A percentile compares a stretch with the other conserved stretches of the same genome.
phyloP scores from a whole-genome alignment of 2,329 filamentous ascomycete genomes.

The Claviceps paspali region DNA sequence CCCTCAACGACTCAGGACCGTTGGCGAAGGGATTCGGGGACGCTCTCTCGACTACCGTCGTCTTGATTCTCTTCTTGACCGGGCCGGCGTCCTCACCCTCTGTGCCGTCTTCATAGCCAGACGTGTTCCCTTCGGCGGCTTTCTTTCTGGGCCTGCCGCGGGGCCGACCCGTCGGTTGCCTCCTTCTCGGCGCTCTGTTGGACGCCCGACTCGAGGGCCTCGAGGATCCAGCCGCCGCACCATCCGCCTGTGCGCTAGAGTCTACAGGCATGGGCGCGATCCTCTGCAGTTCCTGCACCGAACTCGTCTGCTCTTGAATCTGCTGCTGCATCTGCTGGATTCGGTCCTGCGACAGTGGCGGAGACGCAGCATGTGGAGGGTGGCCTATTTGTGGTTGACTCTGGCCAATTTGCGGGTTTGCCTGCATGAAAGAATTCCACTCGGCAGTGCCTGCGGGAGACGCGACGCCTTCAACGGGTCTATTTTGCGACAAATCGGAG shows the following conservation, averaged over 20 bases:
- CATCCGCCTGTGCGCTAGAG: constrained; percentile 7
- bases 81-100: constrained; percentile 39
- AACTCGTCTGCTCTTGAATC: neutral
- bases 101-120: constrained; percentile 54
- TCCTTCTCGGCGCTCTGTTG: constrained; percentile 23
- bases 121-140: constrained; percentile 49
- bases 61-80: constrained; percentile 59
- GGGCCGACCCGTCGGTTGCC: constrained; percentile 36
- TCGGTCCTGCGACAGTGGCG: constrained; percentile 20
- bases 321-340: neutral
- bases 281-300: constrained; percentile 17
- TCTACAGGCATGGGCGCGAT: constrained; percentile 21
- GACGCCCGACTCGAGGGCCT: constrained; percentile 47
- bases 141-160: constrained; percentile 42
- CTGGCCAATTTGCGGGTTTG: constrained; percentile 42
- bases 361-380: constrained; percentile 21
- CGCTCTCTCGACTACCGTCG: constrained; percentile 51
- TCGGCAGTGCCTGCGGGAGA: constrained; percentile 50
- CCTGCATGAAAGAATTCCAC: constrained; percentile 65
- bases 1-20: constrained; percentile 64
- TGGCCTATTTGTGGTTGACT: constrained; percentile 10
- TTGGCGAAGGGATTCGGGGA: constrained; percentile 57
- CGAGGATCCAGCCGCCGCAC: constrained; percentile 23
- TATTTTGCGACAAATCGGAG: constrained; percentile 9
- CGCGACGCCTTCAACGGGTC: constrained; percentile 20